phyloP scores from a whole-genome alignment of 2,329 filamentous ascomycete species.

The Colletotrichum camelliae region DNA sequence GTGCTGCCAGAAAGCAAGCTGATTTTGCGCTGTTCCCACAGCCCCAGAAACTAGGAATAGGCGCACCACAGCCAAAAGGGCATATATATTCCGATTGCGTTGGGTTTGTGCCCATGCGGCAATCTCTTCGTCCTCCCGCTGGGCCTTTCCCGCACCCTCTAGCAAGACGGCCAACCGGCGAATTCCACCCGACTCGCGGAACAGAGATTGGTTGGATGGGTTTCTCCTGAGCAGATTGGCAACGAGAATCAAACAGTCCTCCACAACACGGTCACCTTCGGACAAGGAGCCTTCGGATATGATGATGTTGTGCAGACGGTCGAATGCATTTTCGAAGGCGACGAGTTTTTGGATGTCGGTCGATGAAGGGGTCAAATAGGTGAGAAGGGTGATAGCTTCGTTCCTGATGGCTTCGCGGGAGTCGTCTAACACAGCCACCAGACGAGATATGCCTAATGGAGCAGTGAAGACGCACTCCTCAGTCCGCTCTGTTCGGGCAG shows the following conservation, averaged over 20 bases:
- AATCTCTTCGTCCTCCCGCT: conserved; percentile 62
- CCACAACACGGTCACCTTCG: conserved; percentile 85
- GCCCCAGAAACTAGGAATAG: conserved; percentile 86
- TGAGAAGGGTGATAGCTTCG: conserved; percentile 85
- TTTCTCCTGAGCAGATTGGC: conserved; percentile 90
- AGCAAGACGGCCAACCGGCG: conserved; percentile 74
- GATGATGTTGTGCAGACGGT: conserved; percentile 83
- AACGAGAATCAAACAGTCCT: conserved; percentile 90
- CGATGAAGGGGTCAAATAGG: conserved; percentile 85
- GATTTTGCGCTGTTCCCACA: conserved; percentile 80
- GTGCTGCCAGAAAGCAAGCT: conserved; percentile 83
- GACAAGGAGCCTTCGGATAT: conserved; percentile 79
- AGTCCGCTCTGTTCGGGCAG: conserved; percentile 85
- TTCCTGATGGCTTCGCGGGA: conserved; percentile 85
- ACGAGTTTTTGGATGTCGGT: conserved; percentile 93
- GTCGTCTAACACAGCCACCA: conserved; percentile 87
- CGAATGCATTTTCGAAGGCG: conserved; percentile 93
- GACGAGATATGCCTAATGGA: conserved; percentile 83
- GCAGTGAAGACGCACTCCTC: conserved; percentile 94
- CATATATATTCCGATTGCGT: conserved; percentile 89
- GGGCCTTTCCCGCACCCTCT: conserved; percentile 59
- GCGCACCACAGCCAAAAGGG: conserved; percentile 83
- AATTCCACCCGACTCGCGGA: conserved; percentile 88
- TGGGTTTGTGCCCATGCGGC: conserved; percentile 79
- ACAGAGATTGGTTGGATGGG: conserved; percentile 89